Percentiles rank a stretch among this genome's conserved stretches.
phyloP scores from a whole-genome alignment of 2,329 filamentous ascomycete species.

The Diaporthe velutina region DNA sequence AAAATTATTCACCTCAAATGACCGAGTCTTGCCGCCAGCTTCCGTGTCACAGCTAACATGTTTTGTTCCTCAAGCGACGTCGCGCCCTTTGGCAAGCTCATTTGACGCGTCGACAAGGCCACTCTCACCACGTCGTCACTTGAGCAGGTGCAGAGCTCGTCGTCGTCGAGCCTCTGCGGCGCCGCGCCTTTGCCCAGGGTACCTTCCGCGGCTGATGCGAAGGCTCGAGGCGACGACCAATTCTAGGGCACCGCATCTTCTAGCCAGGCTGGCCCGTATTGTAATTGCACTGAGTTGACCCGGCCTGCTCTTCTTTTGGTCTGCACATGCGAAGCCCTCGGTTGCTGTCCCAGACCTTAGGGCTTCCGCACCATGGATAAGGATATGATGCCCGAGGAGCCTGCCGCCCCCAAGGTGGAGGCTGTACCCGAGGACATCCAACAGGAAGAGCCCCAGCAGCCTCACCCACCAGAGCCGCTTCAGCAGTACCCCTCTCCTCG shows the following conservation, averaged over 20 bases:
- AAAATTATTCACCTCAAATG: conserved; percentile 4
- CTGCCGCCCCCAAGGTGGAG: conserved; percentile 35
- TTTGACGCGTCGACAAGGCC: conserved; percentile 24
- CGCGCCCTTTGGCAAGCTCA: conserved; percentile 17
- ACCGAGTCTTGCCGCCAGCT: not conserved
- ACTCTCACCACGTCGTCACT: conserved; percentile 1
- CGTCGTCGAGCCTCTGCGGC: not conserved
- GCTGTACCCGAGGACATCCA: conserved; percentile 38
- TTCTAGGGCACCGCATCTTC: not conserved
- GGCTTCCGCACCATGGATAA: conserved; percentile 29
- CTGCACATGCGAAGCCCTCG: conserved; percentile 24
- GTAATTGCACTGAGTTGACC: conserved; percentile 1
- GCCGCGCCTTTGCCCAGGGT: conserved; percentile 5
- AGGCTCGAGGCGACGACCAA: not conserved
- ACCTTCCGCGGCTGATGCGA: not conserved
- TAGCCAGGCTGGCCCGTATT: not conserved
- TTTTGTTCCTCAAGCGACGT: conserved; percentile 14
- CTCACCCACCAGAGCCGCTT: conserved; percentile 17
- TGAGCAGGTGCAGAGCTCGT: not conserved
- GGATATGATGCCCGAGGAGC: conserved; percentile 19
- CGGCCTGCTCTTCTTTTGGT: not conserved
- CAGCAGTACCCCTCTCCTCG: conserved; percentile 37
- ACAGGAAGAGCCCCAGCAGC: conserved; percentile 24
- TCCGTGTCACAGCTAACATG: conserved; percentile 30
- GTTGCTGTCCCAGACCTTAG: not conserved